Evolutionary conservation across 352 stramenopile genomes (phyloP).

Genomic region (Globisporangium polare): DNA sequence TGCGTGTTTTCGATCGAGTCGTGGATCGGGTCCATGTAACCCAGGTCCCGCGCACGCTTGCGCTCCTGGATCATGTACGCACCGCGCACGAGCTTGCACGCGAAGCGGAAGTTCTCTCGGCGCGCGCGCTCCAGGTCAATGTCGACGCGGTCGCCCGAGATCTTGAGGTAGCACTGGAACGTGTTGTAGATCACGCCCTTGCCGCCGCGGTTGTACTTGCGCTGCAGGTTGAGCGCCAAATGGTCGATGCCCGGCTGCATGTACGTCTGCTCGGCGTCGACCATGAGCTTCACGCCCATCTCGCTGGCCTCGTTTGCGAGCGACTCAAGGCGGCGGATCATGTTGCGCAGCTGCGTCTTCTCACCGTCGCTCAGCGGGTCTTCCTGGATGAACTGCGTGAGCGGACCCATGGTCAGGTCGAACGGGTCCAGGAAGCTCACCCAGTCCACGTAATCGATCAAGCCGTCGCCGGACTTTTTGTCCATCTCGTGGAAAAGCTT

Average conservation of each 20-base stretch:
- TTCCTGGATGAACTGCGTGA: constrained; percentile 86
- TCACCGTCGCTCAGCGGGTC: constrained; percentile 79
- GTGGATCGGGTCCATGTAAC: constrained; percentile 91
- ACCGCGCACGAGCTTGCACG: constrained; percentile 96
- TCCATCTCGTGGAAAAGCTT: constrained; percentile 68
- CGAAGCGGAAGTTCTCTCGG: constrained; percentile 91
- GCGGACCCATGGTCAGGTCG: constrained; percentile 84
- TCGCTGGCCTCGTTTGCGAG: constrained; percentile 69
- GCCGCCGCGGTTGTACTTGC: constrained; percentile 87
- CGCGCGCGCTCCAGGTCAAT: constrained; percentile 92
- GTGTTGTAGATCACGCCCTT: constrained; percentile 95
- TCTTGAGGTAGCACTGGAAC: constrained; percentile 98
- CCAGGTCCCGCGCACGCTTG: constrained; percentile 82
- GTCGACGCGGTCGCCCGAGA: constrained; percentile 83
- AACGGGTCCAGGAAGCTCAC: constrained; percentile 90
- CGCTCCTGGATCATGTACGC: constrained; percentile 98
- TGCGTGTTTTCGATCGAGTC: constrained; percentile 93
- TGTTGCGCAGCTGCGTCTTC: constrained; percentile 89
- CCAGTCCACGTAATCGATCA: constrained; percentile 96
- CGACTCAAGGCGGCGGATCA: constrained; percentile 83
- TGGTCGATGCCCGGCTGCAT: constrained; percentile 98
- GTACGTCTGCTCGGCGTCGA: constrained; percentile 97
- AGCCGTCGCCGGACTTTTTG: constrained; percentile 52
- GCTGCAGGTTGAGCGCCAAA: constrained; percentile 82
- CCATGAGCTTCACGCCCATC: constrained; percentile 91